Conservation (phyloP, 1,284 basidiomycete species). For the Mycena citricolor region DNA sequence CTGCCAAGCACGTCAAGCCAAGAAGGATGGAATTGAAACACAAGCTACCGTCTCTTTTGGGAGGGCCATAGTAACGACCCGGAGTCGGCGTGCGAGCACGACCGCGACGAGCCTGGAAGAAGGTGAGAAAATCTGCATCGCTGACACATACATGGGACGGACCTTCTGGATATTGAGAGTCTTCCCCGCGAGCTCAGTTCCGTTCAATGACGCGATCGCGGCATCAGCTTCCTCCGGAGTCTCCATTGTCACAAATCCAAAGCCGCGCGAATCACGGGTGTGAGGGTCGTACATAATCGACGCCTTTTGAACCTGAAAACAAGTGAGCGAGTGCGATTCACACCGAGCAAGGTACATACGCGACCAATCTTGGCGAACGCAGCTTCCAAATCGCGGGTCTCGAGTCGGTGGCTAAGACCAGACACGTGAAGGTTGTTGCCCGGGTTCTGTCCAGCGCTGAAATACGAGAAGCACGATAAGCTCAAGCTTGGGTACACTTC, state of each 20-base stretch:
- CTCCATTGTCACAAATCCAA: conserved; percentile 97
- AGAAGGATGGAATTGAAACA: conserved; percentile 5
- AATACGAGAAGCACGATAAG: not conserved
- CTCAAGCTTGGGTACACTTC: too few relatives aligned
- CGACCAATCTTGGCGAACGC: conserved; percentile 87
- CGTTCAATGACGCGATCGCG: conserved; percentile 81
- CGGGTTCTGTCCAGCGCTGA: conserved; percentile 57
- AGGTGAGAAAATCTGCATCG: not conserved
- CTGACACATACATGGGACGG: conserved; percentile 12
- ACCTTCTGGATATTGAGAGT: conserved; percentile 85
- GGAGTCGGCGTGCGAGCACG: conserved; percentile 95
- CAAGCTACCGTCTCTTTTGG: conserved; percentile 73
- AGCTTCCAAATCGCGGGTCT: conserved; percentile 84
- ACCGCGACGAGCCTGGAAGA: conserved; percentile 79
- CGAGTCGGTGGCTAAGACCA: conserved; percentile 76
- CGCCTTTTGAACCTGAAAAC: conserved; percentile 72
- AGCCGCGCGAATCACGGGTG: conserved; percentile 92
- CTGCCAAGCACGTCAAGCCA: too few relatives aligned
- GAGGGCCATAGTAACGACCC: conserved; percentile 89
- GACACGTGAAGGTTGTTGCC: conserved; percentile 98
- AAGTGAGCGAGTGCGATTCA: conserved; percentile 3
- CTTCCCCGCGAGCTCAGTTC: conserved; percentile 84
- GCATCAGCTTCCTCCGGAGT: conserved; percentile 84
- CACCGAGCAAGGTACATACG: conserved; percentile 48
- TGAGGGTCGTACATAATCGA: conserved; percentile 98